Conservation (phyloP, 805 yeast genomes). For the Suhomyces emberorum region DNA sequence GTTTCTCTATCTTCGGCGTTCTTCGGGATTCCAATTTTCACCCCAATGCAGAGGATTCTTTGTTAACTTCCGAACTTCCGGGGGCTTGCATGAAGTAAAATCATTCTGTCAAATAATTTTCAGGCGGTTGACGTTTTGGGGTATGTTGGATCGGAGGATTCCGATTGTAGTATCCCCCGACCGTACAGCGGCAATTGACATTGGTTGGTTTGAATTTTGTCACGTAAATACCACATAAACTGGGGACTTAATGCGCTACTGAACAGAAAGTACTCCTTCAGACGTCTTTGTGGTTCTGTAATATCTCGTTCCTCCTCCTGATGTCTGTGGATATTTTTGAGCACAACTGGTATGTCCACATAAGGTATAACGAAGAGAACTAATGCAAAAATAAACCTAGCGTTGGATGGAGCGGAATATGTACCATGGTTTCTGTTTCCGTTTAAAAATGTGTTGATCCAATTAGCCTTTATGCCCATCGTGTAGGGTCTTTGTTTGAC, state of each 20-base stretch:
- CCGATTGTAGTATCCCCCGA: too few relatives aligned
- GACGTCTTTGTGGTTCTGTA: too few relatives aligned
- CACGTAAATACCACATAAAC: slow-evolving; percentile 7
- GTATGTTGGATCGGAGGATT: too few relatives aligned
- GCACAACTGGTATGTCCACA: slow-evolving; percentile 16
- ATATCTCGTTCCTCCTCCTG: too few relatives aligned
- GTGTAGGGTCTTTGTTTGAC: slow-evolving; percentile 33
- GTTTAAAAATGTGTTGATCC: slow-evolving; percentile 31
- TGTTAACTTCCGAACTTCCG: too few relatives aligned
- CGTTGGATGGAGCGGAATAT: slow-evolving; percentile 6
- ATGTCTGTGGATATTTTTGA: not conserved
- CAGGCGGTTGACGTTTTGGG: too few relatives aligned
- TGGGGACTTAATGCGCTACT: slow-evolving; percentile 7
- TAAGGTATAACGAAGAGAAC: slow-evolving; percentile 19
- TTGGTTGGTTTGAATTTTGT: slow-evolving; percentile 9
- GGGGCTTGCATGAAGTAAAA: too few relatives aligned
- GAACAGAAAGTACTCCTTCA: too few relatives aligned
- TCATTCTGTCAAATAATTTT: too few relatives aligned
- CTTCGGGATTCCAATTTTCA: too few relatives aligned
- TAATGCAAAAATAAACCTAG: slow-evolving; percentile 13
- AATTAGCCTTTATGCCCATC: slow-evolving; percentile 35
- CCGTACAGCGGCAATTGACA: slow-evolving; percentile 3
- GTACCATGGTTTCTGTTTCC: slow-evolving; percentile 21
- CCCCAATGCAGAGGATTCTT: too few relatives aligned
- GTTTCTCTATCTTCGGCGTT: too few relatives aligned